Evolutionary conservation across 2,329 filamentous ascomycete genomes (phyloP).

Genomic region (Phyllosticta ampelicida): DNA sequence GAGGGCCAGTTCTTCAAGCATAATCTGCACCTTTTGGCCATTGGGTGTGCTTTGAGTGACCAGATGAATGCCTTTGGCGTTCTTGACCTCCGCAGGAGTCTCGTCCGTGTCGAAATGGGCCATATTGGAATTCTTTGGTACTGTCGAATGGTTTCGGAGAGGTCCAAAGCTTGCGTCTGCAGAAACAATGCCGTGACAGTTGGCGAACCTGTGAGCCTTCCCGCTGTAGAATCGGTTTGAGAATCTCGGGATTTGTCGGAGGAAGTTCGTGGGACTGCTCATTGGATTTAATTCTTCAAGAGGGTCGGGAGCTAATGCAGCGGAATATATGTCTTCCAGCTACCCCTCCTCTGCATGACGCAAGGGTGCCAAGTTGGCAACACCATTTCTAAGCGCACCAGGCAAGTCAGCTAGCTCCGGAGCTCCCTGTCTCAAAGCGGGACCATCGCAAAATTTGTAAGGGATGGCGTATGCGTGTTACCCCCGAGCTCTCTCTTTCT

Average conservation of each 20-base stretch:
- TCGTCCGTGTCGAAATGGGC: constrained; percentile 35
- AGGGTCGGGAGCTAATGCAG: not conserved
- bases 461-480: not conserved
- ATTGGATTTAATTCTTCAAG: not conserved
- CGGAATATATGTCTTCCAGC: not conserved
- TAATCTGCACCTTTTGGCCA: constrained; percentile 42
- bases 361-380: not conserved
- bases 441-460: not conserved
- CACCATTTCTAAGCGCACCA: not conserved
- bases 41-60: constrained; percentile 43
- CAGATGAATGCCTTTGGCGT: constrained; percentile 41
- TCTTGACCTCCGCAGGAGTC: constrained; percentile 36
- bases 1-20: constrained; percentile 45
- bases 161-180: not conserved
- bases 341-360: not conserved
- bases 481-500: no score
- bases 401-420: not conserved
- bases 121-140: constrained; percentile 18
- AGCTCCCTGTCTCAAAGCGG: not conserved
- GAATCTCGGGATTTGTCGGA: not conserved
- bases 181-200: not conserved
- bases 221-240: not conserved
- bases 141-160: not conserved
- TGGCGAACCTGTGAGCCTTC: not conserved
- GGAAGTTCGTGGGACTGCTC: not conserved